Evolutionary conservation across 1,284 basidiomycete species (phyloP).

Genomic region (Trichosporon sp.): DNA sequence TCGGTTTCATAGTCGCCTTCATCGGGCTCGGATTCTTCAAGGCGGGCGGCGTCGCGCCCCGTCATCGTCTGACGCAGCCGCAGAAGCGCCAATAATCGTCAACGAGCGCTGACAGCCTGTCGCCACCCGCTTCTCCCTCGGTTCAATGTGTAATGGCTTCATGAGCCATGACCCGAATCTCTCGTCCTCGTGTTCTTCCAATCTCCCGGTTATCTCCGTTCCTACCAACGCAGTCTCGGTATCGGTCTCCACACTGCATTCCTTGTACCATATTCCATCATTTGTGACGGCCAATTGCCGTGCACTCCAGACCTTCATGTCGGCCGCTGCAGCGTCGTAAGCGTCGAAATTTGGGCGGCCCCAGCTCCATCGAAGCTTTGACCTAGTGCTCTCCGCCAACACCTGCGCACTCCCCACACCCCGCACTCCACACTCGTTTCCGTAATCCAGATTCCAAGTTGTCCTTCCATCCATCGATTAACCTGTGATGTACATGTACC

Average conservation of each 20-base stretch:
- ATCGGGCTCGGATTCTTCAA: constrained; percentile 24
- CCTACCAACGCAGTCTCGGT: background rate
- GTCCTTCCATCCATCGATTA: background rate
- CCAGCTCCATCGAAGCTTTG: background rate
- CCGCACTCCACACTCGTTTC: background rate
- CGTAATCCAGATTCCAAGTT: no score
- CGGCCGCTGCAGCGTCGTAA: background rate
- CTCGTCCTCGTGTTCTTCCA: background rate
- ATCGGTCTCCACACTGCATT: background rate
- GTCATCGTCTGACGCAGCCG: constrained; percentile 19
- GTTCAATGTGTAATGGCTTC: background rate
- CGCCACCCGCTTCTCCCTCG: background rate
- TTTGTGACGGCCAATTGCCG: no score
- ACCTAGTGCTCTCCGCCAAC: background rate
- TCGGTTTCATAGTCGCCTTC: constrained; percentile 21
- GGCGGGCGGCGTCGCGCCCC: constrained; percentile 25
- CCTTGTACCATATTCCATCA: background rate
- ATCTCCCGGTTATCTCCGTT: background rate
- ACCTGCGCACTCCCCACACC: background rate
- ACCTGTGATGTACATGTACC: background rate
- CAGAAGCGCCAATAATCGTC: background rate
- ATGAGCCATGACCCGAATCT: background rate
- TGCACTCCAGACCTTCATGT: background rate
- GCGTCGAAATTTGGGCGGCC: background rate
- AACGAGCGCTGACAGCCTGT: background rate